Conservation (phyloP, 805 yeast species). For the Pichia cephalocereana region DNA sequence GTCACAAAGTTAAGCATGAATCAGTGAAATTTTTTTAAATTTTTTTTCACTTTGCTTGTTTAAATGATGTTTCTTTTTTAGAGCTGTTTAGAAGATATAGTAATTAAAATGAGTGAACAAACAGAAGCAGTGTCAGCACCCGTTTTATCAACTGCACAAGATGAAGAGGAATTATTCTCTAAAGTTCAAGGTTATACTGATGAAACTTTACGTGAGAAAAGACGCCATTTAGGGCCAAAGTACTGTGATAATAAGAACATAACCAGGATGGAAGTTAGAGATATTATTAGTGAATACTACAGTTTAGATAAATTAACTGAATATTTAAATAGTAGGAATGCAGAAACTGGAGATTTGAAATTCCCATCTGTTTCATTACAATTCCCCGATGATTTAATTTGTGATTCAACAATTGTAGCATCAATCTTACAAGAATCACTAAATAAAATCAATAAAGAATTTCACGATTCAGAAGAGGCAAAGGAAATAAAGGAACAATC, state of each 20-base stretch:
- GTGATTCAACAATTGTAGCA: conserved; percentile 68
- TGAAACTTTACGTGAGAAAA: conserved; percentile 8
- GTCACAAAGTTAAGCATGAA: not conserved
- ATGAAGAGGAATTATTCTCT: conserved; percentile 47
- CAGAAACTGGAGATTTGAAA: conserved; percentile 14
- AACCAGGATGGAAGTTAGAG: conserved; percentile 21
- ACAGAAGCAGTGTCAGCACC: conserved; percentile 32
- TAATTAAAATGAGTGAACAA: not conserved
- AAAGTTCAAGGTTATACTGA: conserved; percentile 22
- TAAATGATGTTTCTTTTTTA: too few species aligned
- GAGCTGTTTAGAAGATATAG: too few species aligned
- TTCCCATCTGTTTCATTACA: conserved; percentile 66
- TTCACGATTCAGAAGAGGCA: conserved; percentile 5
- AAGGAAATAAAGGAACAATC: not conserved
- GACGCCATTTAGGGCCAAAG: conserved; percentile 23
- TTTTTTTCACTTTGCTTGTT: not conserved
- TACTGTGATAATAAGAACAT: conserved; percentile 17
- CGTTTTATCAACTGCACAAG: conserved; percentile 65
- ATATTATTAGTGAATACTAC: conserved; percentile 43
- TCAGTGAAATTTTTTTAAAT: conserved; percentile 2
- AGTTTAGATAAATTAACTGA: conserved; percentile 27
- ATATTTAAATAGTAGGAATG: conserved; percentile 21
- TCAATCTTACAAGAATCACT: conserved; percentile 39
- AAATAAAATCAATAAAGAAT: conserved; percentile 7
- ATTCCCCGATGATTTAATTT: conserved; percentile 75